These are phyloP conservation scores for Aspergillus japonicus DNA, from an alignment of 2,329 filamentous ascomycete genomes.

Conservation along the genomic window DNA sequence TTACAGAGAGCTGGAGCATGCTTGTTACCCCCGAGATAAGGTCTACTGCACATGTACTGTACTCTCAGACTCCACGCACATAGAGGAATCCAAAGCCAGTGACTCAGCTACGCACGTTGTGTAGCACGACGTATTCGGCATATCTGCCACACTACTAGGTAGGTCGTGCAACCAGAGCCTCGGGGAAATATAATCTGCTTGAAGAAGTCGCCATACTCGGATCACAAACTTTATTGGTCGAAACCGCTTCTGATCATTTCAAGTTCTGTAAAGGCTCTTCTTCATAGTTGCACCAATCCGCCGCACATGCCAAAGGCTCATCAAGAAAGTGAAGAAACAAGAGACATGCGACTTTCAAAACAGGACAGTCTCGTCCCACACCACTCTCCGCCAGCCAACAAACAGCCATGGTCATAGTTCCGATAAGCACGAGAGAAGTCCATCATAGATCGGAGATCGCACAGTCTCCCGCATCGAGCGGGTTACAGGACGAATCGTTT, in stretches of 20 bases:
- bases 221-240: not conserved
- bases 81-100: too few relatives aligned
- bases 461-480: not conserved
- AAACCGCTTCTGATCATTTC: not conserved
- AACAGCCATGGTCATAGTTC: not conserved
- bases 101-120: too few relatives aligned
- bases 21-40: not conserved
- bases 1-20: not conserved
- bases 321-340: not conserved
- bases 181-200: not conserved
- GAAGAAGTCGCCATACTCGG: not conserved
- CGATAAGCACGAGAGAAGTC: not conserved
- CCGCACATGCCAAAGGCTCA: not conserved
- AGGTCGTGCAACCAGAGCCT: not conserved
- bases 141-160: not conserved
- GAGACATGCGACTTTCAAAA: not conserved
- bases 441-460: not conserved
- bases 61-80: too few relatives aligned
- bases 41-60: not conserved
- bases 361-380: not conserved
- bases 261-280: not conserved
- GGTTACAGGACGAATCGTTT: not conserved
- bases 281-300: not conserved
- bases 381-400: not conserved
- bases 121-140: not conserved